Conservation (phyloP, 2,329 filamentous ascomycete species). For the Verticillium isaacii region DNA sequence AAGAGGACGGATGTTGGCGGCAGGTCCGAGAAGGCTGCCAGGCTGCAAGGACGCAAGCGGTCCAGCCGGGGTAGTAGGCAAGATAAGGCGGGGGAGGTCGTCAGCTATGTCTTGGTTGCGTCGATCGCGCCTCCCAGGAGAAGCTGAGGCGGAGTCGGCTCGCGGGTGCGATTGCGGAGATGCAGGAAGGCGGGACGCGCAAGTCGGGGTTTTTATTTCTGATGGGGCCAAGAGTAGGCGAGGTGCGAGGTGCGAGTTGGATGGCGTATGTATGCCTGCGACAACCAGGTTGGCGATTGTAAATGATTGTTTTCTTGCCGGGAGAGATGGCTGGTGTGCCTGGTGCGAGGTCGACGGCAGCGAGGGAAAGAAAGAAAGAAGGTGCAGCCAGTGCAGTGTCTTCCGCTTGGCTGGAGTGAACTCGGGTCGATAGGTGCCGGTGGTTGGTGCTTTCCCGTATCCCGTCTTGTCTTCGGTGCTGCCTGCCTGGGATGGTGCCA, state of each 20-base stretch:
- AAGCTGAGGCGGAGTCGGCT: neutral
- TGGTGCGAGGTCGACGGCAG: neutral
- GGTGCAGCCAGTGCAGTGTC: neutral
- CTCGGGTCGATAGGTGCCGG: neutral
- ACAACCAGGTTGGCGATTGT: neutral
- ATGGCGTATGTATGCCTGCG: neutral
- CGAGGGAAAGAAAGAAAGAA: neutral
- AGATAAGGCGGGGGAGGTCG: neutral
- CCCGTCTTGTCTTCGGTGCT: slow-evolving; percentile 8
- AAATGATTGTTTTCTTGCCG: neutral
- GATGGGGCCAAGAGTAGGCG: neutral
- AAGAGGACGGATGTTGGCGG: neutral
- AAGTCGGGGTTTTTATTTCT: neutral
- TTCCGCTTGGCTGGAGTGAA: neutral
- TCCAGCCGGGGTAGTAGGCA: neutral
- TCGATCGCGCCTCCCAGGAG: neutral
- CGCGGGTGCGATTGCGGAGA: neutral
- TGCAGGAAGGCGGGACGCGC: neutral
- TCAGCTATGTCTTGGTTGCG: neutral
- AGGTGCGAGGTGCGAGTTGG: neutral
- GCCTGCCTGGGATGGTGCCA: slow-evolving; percentile 1
- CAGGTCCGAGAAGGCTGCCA: neutral
- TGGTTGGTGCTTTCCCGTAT: neutral
- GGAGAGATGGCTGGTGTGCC: neutral
- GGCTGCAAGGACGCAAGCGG: neutral